Evolutionary conservation across 106 monocot genomes (phyloP), one percentile per base, ranked within the genome.

Genomic region (Dendrobium chrysotoxum): DNA sequence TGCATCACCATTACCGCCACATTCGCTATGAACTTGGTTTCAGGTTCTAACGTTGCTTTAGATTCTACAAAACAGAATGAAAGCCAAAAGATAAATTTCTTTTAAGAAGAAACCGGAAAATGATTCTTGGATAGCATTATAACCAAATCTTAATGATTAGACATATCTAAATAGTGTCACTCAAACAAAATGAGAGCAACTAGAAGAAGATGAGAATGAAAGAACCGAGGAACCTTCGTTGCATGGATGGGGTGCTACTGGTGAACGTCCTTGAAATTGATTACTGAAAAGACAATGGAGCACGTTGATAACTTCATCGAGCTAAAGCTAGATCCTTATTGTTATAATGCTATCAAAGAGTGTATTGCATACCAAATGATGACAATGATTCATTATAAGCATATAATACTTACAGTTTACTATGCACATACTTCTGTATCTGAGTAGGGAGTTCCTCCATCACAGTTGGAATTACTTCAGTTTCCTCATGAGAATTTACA

Each of bases 381-480:
- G 30, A 7, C 13, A 70, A 40, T 9, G 58, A 30, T 54, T 30
- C 23, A 38, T 74, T 78, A 11, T 28, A 53, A 70, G 38, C 25
- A 79, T 26, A 70, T 77, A 15, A 17, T 79, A 77, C 87, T 86
- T 45, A 88, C 88, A 68, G 71, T 79, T 84, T 75, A 80, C 81
- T 76, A 77, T 80, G 57, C 40, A 80, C 76, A 53, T 28, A 66
- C 44, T 30, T 72, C 53, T 78, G 40, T 25, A 75, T 79, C 30
- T 81, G 81, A 61, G 53, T 41, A 57, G 79, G 71, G 58, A 77
- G 61, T 81, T 79, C 84, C 44, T 53, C 81, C n/a, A 1, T 42
- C 16, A 23, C 31, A 18, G 40, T 54, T 58, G 77, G 47, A 53
- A 39, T 72, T 28, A 77, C 75, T 70, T 81, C 83, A 57, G 46